Evolutionary conservation across 805 yeast species (phyloP).

Genomic region (Ogataea glucozyma): DNA sequence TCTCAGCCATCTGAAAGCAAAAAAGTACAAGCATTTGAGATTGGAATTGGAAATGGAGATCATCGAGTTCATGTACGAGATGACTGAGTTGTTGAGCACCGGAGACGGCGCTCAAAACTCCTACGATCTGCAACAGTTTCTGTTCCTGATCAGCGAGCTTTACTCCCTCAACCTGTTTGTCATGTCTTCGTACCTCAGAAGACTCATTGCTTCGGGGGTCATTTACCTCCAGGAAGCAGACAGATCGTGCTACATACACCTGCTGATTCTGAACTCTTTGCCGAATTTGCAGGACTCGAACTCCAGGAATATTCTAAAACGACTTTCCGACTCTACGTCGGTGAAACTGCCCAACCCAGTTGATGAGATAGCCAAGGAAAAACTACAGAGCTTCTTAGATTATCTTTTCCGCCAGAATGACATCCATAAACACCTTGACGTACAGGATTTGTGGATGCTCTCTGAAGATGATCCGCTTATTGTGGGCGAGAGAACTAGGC

Average conservation of each 20-base stretch:
- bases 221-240: conserved; percentile 59
- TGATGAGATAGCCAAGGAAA: conserved; percentile 14
- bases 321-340: conserved; percentile 31
- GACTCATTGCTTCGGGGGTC: conserved; percentile 82
- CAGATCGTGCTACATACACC: conserved; percentile 53
- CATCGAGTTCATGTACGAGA: conserved; percentile 34
- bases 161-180: conserved; percentile 49
- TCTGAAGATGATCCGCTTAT: conserved; percentile 16
- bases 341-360: conserved; percentile 15
- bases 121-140: conserved; percentile 34
- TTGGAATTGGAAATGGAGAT: conserved; percentile 34
- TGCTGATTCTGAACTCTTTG: conserved; percentile 56
- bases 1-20: conserved; percentile 23
- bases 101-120: conserved; percentile 15
- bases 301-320: conserved; percentile 32
- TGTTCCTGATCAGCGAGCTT: conserved; percentile 54
- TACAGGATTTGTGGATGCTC: conserved; percentile 14
- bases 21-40: conserved; percentile 28
- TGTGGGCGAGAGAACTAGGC: conserved; percentile 16
- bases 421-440: conserved; percentile 9
- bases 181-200: conserved; percentile 70
- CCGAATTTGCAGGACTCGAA: conserved; percentile 51
- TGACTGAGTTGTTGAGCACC: conserved; percentile 31
- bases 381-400: conserved; percentile 10
- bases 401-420: conserved; percentile 1